Base-by-base conservation (phyloP, 371 early-diverging fungal species). In the Mortierella sp. region DNA sequence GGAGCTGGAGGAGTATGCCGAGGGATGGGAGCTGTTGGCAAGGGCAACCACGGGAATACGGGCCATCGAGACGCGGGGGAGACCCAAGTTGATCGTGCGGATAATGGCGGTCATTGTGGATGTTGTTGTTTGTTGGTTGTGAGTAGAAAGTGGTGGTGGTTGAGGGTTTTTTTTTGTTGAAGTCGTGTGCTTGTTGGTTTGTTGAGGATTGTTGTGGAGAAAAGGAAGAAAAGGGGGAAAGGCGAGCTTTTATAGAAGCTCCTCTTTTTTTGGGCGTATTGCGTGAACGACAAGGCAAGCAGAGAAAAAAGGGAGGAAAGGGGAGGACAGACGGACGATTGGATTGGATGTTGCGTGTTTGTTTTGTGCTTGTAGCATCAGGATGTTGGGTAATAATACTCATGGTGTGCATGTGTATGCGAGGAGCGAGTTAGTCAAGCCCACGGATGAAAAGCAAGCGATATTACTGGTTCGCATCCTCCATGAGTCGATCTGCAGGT, bases 41-140 rank as follows among this genome's bases (percentile, higher is more conserved):
- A 83, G 78, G 64, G 76, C 83, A 8, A 75, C 83, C 47, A 83
- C 44, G 53, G 83, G 83, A 52, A 83, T 78, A 40, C 83, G 83
- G 68, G 73, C 72, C 83, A 83, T 72, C 31, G 83, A 73, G 48
- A 83, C 73, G 41, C 83, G 83, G 44, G 83, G 83, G 61, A 83
- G 83, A 66, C 68, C 66, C 74, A 70, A 68, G 72, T 70, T 43
- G 71, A 77, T 63, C 43, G 78, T 61, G 44, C 72, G 78, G 75
- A 83, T 74, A 22, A 73, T 69, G 64, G 68, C 69, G 45, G 72
- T 72, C 82, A 82, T 82, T 34, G 26, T 76, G 4, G 37, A 31
- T 68, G 37, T 58, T 71, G 34, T 44, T 55, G 39, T 53, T 11
- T 26, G n/a, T 63, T 43, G 31, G 50, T 39, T 22, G 47, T 31